These are phyloP conservation scores for Kwoniella pini DNA, from an alignment of 768 basidiomycete species.

Conservation along the genomic window DNA sequence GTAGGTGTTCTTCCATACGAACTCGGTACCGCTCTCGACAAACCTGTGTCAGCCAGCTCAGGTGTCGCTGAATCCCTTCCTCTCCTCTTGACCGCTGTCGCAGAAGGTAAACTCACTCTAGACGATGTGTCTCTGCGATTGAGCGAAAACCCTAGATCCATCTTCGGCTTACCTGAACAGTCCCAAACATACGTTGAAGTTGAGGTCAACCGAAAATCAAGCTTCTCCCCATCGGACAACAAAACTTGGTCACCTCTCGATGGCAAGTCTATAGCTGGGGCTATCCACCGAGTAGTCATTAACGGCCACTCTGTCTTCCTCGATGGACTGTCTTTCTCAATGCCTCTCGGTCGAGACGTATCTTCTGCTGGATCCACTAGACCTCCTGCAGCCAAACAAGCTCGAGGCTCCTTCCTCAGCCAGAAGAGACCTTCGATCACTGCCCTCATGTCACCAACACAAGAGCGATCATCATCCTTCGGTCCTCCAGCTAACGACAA, in stretches of 20 bases:
- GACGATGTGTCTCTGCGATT: slow-evolving; percentile 78
- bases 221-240: slow-evolving; percentile 56
- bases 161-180: slow-evolving; percentile 88
- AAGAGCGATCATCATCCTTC: slow-evolving; percentile 16
- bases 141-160: slow-evolving; percentile 87
- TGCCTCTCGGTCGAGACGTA: slow-evolving; percentile 57
- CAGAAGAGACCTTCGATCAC: slow-evolving; percentile 37
- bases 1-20: slow-evolving; percentile 81
- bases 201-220: slow-evolving; percentile 72
- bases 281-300: slow-evolving; percentile 85
- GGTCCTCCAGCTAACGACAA: slow-evolving; percentile 25
- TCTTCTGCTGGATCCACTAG: slow-evolving; percentile 42
- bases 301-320: slow-evolving; percentile 86
- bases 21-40: slow-evolving; percentile 65
- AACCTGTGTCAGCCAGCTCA: slow-evolving; percentile 67
- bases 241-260: slow-evolving; percentile 79
- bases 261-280: slow-evolving; percentile 65
- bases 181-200: slow-evolving; percentile 86
- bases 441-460: slow-evolving; percentile 32
- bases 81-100: slow-evolving; percentile 80
- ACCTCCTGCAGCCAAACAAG: slow-evolving; percentile 39
- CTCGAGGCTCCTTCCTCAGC: slow-evolving; percentile 53
- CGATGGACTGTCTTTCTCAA: slow-evolving; percentile 69
- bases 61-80: slow-evolving; percentile 87
- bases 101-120: slow-evolving; percentile 73